A percentile compares a stretch with the other conserved stretches of the same genome.
Evolutionary conservation across 352 stramenopile species (phyloP).

Genomic region (Globisporangium acanthophoron): DNA sequence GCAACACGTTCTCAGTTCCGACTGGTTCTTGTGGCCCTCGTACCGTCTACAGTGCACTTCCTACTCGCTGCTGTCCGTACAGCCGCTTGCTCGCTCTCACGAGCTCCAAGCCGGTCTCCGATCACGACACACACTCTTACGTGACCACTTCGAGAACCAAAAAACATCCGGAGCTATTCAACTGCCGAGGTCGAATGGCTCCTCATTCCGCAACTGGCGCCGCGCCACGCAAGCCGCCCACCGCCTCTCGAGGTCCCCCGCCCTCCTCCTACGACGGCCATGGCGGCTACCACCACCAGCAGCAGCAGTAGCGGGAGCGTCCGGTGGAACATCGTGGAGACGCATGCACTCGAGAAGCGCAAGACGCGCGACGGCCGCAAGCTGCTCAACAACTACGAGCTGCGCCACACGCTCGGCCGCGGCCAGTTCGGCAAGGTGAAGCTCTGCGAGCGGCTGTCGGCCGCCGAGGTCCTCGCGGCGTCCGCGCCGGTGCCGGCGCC

Average conservation of each 20-base stretch:
- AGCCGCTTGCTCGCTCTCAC: no score
- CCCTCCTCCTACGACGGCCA: neutral
- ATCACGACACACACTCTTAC: no score
- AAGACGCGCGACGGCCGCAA: conserved; percentile 47
- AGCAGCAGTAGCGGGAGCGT: neutral
- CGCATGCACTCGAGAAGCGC: conserved; percentile 32
- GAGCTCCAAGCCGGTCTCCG: no score
- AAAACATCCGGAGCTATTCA: no score
- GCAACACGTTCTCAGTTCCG: neutral
- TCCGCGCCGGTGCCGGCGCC: neutral
- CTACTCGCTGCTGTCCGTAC: no score
- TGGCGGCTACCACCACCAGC: neutral
- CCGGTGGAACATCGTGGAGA: conserved; percentile 71
- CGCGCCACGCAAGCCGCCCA: neutral
- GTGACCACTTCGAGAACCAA: no score
- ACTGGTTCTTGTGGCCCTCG: no score
- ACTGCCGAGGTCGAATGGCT: neutral
- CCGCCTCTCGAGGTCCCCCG: no score
- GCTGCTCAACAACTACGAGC: conserved; percentile 78
- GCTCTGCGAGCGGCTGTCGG: conserved; percentile 60
- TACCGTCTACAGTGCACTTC: no score
- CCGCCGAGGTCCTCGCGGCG: neutral
- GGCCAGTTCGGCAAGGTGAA: conserved; percentile 86
- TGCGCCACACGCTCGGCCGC: conserved; percentile 63
- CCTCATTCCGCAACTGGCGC: neutral